A percentile compares a stretch with the other conserved stretches of the same genome.
Evolutionary conservation across 1,284 basidiomycete species (phyloP).

Genomic region (Malassezia dermatis): DNA sequence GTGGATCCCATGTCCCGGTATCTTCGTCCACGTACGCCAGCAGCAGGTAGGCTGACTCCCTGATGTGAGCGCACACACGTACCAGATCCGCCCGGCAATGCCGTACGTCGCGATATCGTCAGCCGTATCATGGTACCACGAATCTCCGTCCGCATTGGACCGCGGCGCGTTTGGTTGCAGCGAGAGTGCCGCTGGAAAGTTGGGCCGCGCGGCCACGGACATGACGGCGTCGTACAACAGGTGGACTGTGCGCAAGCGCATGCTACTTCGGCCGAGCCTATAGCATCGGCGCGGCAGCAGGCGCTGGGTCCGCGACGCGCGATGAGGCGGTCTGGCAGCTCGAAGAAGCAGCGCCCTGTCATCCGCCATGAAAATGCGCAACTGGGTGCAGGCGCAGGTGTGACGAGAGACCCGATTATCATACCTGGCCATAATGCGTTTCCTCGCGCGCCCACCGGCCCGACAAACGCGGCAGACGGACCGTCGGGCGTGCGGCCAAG

Average conservation of each 20-base stretch:
- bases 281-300: neutral
- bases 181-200: conserved; percentile 30
- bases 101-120: conserved; percentile 39
- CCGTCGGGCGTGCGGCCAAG: neutral
- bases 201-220: conserved; percentile 16
- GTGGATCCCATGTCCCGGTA: conserved; percentile 32
- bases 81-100: conserved; percentile 44
- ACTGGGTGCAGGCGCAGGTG: conserved; percentile 35
- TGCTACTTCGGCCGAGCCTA: conserved; percentile 5
- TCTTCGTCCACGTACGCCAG: conserved; percentile 23
- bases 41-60: conserved; percentile 40
- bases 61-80: neutral
- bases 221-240: neutral
- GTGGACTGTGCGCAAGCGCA: neutral
- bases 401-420: conserved; percentile 3
- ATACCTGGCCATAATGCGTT: conserved; percentile 18
- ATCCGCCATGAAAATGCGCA: conserved; percentile 42
- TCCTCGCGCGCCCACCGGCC: neutral
- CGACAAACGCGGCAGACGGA: neutral
- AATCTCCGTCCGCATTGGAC: neutral
- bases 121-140: conserved; percentile 23
- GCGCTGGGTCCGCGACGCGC: neutral
- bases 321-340: conserved; percentile 12
- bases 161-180: conserved; percentile 17
- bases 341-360: conserved; percentile 36